Percentiles rank a stretch among this genome's conserved stretches.
phyloP scores from a whole-genome alignment of 225 moss, liverwort and hornwort genomes.

The Physcomitrium patens region DNA sequence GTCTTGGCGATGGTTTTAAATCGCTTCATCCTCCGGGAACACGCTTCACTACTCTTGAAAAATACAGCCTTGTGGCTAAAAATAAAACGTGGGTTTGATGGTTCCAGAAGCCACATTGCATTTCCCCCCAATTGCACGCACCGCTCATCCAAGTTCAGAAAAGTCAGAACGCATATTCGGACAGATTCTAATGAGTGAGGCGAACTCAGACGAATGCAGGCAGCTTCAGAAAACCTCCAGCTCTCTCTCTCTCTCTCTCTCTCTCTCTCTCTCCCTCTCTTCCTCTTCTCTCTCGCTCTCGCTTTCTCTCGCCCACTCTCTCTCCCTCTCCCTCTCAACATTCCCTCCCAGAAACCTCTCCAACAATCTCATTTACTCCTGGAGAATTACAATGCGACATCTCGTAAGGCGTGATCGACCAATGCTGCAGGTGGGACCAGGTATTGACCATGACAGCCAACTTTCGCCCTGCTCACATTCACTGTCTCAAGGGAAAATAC shows the following conservation, averaged over 20 bases:
- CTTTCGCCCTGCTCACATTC: neutral
- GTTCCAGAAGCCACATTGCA: neutral
- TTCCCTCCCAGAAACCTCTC: neutral
- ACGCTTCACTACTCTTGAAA: constrained; percentile 5
- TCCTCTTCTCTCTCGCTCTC: too few species aligned
- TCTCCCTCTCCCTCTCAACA: neutral
- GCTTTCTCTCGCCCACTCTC: too few species aligned
- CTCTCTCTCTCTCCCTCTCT: neutral
- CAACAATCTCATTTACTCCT: neutral
- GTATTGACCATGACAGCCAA: neutral
- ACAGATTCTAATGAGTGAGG: neutral
- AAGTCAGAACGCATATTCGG: neutral
- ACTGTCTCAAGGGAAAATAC: neutral
- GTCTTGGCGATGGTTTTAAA: neutral
- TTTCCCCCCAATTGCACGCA: constrained; percentile 3
- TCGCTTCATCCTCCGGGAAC: neutral
- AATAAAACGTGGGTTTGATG: neutral
- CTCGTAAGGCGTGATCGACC: constrained; percentile 23
- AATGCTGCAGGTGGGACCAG: neutral
- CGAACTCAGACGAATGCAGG: neutral
- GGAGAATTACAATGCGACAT: constrained; percentile 4
- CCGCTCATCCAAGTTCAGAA: neutral
- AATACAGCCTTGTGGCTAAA: neutral
- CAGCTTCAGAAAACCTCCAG: neutral
- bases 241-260: neutral